These are phyloP conservation scores for Macrophomina phaseolina DNA, from an alignment of 2,329 filamentous ascomycete species.

Conservation along the genomic window DNA sequence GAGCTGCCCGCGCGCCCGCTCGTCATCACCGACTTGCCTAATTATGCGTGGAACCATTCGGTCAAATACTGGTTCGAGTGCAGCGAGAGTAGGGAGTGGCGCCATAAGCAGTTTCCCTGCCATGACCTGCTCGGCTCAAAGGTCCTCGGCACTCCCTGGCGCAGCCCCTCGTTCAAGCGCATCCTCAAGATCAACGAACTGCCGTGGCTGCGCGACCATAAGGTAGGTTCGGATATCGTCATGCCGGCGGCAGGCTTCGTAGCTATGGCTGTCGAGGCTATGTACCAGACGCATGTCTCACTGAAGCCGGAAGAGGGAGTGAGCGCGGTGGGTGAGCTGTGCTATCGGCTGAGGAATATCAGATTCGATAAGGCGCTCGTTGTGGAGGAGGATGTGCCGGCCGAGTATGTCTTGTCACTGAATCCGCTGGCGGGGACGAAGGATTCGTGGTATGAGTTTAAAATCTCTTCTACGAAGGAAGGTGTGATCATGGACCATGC, in stretches of 20 bases:
- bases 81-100: conserved; percentile 32
- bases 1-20: background rate
- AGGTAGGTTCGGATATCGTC: conserved; percentile 15
- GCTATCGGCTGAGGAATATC: conserved; percentile 34
- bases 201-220: conserved; percentile 56
- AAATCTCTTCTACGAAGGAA: conserved; percentile 30
- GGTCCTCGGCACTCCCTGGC: conserved; percentile 37
- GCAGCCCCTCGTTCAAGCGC: conserved; percentile 49
- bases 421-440: conserved; percentile 23
- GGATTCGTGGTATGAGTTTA: conserved; percentile 32
- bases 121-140: conserved; percentile 37
- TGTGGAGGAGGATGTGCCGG: conserved; percentile 33
- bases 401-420: conserved; percentile 33
- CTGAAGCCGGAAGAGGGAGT: conserved; percentile 3
- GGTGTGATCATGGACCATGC: conserved; percentile 33
- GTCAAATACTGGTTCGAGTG: conserved; percentile 36
- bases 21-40: conserved; percentile 35
- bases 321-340: conserved; percentile 32
- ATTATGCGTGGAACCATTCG: conserved; percentile 37
- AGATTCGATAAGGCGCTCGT: conserved; percentile 32
- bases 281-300: conserved; percentile 14
- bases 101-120: conserved; percentile 25
- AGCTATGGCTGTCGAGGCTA: conserved; percentile 17
- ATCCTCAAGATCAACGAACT: conserved; percentile 46
- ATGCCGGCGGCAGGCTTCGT: conserved; percentile 2